Conservation (phyloP, 768 basidiomycete species). For the Coprinopsis sp. region DNA sequence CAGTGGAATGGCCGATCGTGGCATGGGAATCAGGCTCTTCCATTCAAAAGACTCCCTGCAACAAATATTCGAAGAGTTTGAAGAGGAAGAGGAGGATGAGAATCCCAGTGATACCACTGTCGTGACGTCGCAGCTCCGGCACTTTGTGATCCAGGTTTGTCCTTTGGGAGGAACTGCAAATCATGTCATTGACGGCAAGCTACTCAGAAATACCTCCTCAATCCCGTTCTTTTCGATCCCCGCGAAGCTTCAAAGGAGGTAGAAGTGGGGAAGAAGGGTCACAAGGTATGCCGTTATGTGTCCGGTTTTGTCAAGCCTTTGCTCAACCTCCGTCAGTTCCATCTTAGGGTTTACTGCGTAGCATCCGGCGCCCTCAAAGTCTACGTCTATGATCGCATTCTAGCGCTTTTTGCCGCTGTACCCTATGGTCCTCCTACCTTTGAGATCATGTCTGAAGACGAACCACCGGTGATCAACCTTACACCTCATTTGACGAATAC, state of each 20-base stretch:
- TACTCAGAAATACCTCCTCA: slow-evolving; percentile 78
- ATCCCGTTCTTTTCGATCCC: slow-evolving; percentile 77
- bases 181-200: slow-evolving; percentile 2
- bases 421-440: slow-evolving; percentile 54
- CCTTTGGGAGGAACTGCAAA: neutral
- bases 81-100: slow-evolving; percentile 49
- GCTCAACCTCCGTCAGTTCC: slow-evolving; percentile 57
- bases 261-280: slow-evolving; percentile 31
- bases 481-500: slow-evolving; percentile 88
- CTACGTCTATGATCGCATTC: slow-evolving; percentile 75
- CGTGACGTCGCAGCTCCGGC: slow-evolving; percentile 80
- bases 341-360: slow-evolving; percentile 85
- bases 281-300: slow-evolving; percentile 44
- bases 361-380: slow-evolving; percentile 73
- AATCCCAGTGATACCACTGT: slow-evolving; percentile 44
- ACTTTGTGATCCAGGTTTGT: slow-evolving; percentile 91
- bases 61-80: slow-evolving; percentile 78
- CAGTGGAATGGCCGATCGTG: slow-evolving; percentile 90
- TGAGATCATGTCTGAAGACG: slow-evolving; percentile 21
- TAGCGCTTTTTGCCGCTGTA: slow-evolving; percentile 82
- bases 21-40: slow-evolving; percentile 92
- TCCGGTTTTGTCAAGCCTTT: neutral
- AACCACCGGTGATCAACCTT: slow-evolving; percentile 42
- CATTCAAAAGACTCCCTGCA: slow-evolving; percentile 67
- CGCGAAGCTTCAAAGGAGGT: slow-evolving; percentile 35